phyloP scores from a whole-genome alignment of 306 rosid genomes.

The Carpinus viminea region DNA sequence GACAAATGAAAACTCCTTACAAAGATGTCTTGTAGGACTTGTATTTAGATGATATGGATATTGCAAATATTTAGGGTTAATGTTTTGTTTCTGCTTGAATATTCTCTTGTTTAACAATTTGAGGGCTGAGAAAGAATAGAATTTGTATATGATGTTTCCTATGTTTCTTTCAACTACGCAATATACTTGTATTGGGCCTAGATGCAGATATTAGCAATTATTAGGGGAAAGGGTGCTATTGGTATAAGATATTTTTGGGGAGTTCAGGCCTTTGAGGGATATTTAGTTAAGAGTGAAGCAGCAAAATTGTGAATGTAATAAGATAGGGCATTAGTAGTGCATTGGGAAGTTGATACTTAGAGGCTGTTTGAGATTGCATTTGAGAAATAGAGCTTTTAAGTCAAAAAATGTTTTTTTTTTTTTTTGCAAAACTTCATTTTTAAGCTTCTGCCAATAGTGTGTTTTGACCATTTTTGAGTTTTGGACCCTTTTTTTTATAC shows the following conservation, averaged over 20 bases:
- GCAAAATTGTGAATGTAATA: background rate
- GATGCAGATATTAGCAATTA: background rate
- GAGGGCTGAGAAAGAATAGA: background rate
- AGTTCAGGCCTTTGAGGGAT: background rate
- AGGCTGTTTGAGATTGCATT: no score
- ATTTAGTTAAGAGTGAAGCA: background rate
- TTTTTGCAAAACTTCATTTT: no score
- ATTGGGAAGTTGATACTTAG: background rate
- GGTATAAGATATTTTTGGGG: background rate
- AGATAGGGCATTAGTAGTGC: background rate
- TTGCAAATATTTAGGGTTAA: no score
- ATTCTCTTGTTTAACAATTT: background rate
- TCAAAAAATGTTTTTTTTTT: no score
- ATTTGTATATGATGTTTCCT: slow-evolving; percentile 1
- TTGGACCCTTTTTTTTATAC: no score
- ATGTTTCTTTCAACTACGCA: background rate
- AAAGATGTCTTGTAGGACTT: background rate
- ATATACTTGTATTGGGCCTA: background rate
- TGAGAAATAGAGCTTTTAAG: no score
- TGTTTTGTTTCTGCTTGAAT: background rate
- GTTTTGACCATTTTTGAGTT: no score
- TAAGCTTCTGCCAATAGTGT: no score
- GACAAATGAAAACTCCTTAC: background rate
- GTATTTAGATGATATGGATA: background rate
- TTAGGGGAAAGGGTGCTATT: background rate